Percentiles rank a stretch among this genome's conserved stretches.
These are phyloP conservation scores for Triangularia setosa DNA, from an alignment of 2,329 filamentous ascomycete species.

Conservation along the genomic window DNA sequence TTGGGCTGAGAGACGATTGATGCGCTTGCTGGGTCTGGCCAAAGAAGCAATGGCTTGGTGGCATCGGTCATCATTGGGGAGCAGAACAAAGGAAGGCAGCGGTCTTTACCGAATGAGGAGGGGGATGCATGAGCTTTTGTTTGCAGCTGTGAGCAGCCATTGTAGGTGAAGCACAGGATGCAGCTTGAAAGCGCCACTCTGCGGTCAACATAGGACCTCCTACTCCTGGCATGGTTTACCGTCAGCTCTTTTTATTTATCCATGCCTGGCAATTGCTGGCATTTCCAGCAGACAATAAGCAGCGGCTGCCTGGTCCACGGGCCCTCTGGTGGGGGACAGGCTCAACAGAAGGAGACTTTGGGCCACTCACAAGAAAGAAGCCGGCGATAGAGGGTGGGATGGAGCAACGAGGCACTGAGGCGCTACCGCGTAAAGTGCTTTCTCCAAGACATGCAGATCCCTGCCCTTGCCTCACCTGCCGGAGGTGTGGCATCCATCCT, in stretches of 20 bases:
- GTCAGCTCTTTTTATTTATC: constrained; percentile 20
- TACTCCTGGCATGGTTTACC: constrained; percentile 5
- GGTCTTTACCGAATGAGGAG: constrained; percentile 17
- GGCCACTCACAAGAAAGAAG: constrained; percentile 9
- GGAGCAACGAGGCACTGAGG: constrained; percentile 22
- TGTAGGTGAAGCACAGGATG: neutral
- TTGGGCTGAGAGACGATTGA: constrained; percentile 9
- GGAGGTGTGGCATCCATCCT: constrained; percentile 7
- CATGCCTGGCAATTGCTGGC: no score
- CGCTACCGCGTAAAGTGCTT: constrained; percentile 33
- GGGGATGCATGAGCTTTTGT: constrained; percentile 13
- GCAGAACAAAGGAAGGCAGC: constrained; percentile 3
- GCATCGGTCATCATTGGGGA: neutral
- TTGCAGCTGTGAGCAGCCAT: neutral
- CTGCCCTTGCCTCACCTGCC: constrained; percentile 15
- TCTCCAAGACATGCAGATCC: constrained; percentile 24
- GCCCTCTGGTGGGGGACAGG: constrained; percentile 8
- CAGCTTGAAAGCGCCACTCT: constrained; percentile 14
- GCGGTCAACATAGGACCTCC: neutral
- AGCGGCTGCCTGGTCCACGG: constrained; percentile 25
- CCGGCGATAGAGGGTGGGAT: constrained; percentile 23
- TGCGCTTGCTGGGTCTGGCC: constrained; percentile 1
- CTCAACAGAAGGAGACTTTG: constrained; percentile 23
- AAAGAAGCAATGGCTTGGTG: constrained; percentile 1
- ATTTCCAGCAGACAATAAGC: constrained; percentile 14